Conservation (phyloP, 2,329 filamentous ascomycete species). For the Microsporum audouinii region DNA sequence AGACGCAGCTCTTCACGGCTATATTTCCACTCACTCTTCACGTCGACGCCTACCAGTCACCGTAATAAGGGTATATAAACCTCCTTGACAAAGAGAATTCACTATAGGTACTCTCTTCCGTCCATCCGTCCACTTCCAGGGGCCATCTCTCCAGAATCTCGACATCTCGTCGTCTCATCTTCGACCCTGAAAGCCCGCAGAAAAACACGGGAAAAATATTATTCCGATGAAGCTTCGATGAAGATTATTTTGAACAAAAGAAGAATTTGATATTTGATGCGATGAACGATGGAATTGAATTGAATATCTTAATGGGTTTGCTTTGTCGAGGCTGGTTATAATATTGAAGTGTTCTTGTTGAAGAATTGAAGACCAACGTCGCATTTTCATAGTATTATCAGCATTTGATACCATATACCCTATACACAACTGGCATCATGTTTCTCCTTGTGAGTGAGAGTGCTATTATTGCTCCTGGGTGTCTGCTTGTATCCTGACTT, state of each 20-base stretch:
- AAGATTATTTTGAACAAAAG: neutral
- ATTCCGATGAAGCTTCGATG: neutral
- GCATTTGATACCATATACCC: neutral
- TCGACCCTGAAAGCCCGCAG: neutral
- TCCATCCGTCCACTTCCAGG: neutral
- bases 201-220: neutral
- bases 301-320: neutral
- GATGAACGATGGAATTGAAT: neutral
- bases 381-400: neutral
- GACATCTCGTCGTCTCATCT: neutral
- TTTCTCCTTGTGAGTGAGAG: slow-evolving; percentile 38
- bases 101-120: neutral
- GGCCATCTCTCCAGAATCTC: neutral
- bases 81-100: neutral
- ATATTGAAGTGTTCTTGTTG: neutral
- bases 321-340: neutral
- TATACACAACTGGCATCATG: slow-evolving; percentile 23
- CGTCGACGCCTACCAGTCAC: too few relatives aligned
- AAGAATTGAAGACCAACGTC: neutral
- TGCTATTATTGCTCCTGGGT: slow-evolving; percentile 3
- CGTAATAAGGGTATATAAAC: too few relatives aligned
- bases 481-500: neutral
- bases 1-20: too few relatives aligned
- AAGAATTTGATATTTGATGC: neutral
- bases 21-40: too few relatives aligned